Base-by-base conservation (phyloP, 257 asterid genomes). In the Solanum okadae region DNA sequence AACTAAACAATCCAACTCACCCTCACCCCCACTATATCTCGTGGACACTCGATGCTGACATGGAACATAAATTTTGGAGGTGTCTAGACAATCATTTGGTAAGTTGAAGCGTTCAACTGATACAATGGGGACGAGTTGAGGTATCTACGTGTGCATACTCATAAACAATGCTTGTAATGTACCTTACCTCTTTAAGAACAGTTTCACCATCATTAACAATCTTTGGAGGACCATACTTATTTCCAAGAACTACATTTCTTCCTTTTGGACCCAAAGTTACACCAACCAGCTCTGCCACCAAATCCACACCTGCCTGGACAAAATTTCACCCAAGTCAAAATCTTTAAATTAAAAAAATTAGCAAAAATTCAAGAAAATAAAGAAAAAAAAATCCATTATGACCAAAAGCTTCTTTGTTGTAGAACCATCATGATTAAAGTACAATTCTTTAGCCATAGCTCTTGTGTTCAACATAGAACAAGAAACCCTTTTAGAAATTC, bases 161-260 rank as follows among this genome's bases (percentile, higher is more conserved):
- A 65, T 4, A 33, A 72, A 33, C 27, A 40, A 78, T 78, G 84
- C 63, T 46, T n/a, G 18, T 40, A 73, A 56, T 70, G 38, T 27
- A 29, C 4, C 18, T 88, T 29, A 95, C 98, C 98, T 95, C 92
- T 92, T 96, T 95, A 86, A 96, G 98, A 70, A 96, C 95, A 75
- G 98, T 96, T 93, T 96, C 98, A 9, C 98, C 98, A 90, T 96
- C 98, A 86, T 94, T 96, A 87, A 96, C 96, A 92, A 96, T 96
- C 92, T 94, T 96, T 79, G 99, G 99, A 93, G 99, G 96, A 88
- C 98, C 98, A 92, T 95, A 95, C 87, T 96, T 95, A 93, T 94
- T 95, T 92, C 94, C 96, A 94, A 96, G 88, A 87, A 96, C 98
- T 89, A 96, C 98, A 92, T 96, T 96, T 88, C 99, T 93, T 88